Conservation (phyloP, 1,139 yeast species). For the Saccharomycopsis hybrid region DNA sequence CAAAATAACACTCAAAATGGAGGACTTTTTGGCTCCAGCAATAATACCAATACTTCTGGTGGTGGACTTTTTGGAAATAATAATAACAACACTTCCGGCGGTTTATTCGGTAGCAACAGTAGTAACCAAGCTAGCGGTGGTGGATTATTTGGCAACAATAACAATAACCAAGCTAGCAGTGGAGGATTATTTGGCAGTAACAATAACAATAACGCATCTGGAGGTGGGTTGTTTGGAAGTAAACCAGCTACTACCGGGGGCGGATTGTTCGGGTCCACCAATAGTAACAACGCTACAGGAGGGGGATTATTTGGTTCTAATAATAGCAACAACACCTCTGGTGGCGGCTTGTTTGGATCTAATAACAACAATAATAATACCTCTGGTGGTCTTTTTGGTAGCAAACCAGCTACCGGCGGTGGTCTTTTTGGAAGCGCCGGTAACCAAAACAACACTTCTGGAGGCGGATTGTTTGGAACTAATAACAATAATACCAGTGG, state of each 20-base stretch:
- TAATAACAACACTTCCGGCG: slow-evolving; percentile 23
- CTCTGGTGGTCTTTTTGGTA: slow-evolving; percentile 31
- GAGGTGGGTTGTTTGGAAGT: slow-evolving; percentile 28
- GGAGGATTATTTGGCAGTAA: slow-evolving; percentile 18
- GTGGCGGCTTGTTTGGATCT: slow-evolving; percentile 17
- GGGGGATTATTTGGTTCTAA: slow-evolving; percentile 30
- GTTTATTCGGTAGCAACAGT: slow-evolving; percentile 20
- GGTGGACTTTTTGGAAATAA: slow-evolving; percentile 26
- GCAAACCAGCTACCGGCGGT: slow-evolving; percentile 18
- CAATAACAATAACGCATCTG: slow-evolving; percentile 21
- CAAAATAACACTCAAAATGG: slow-evolving; percentile 18
- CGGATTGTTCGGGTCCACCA: slow-evolving; percentile 23
- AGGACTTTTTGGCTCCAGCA: slow-evolving; percentile 36
- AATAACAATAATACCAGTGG: slow-evolving; percentile 21
- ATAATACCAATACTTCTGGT: slow-evolving; percentile 22
- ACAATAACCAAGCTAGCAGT: slow-evolving; percentile 22
- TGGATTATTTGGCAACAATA: slow-evolving; percentile 33
- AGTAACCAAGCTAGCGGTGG: slow-evolving; percentile 19
- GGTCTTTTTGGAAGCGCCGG: slow-evolving; percentile 34
- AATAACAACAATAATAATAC: slow-evolving; percentile 28
- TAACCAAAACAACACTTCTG: slow-evolving; percentile 22
- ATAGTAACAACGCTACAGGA: slow-evolving; percentile 21
- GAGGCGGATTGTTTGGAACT: slow-evolving; percentile 38
- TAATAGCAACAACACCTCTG: slow-evolving; percentile 19
- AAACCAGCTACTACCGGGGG: slow-evolving; percentile 25